Base-by-base conservation (phyloP, 495 filamentous ascomycete genomes). In the Tuber magnatum region DNA sequence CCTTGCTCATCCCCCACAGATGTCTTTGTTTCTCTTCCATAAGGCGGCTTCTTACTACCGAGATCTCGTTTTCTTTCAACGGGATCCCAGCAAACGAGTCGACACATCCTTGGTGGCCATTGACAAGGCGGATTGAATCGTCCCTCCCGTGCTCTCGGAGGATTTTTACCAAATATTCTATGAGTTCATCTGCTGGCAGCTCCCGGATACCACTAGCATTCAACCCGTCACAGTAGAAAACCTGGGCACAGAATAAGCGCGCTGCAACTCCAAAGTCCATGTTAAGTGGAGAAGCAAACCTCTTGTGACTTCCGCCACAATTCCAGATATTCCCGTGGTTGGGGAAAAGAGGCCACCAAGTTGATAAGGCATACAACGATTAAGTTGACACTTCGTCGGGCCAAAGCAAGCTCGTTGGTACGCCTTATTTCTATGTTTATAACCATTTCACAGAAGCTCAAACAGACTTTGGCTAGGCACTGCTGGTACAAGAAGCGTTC, bases 291-390 rank as follows among this genome's bases (percentile, higher is more conserved):
- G 28, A 22, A 41, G 16, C 69, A 41, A 71, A 76, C 76, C 76
- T 77, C 56, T 39, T 76, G 74, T 18, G 39, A 74, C 40, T 72
- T 41, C 24, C 7, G n/a, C 69, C 73, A 76, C 39, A 77, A 38
- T 35, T 71, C 4, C 0, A 14, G 20, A 38, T 77, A 76, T 41
- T 14, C n/a, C 14, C 22, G 20, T 1, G 72, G 75, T 24, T 7
- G 35, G 0, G 74, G 74, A 5, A n/a, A 46, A 38, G 44, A 48
- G 28, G 51, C 76, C 22, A 69, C 76, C 10, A 71, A 24, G 24
- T 77, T 76, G n/a, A 76, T 72, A 44, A 77, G 48, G 28, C 76
- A 48, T 1, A 76, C 43, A 56, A 72, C 74, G 39, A 77, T 42
- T 6, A 77, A 4, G 28, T 42, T 39, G 1, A 77, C 3, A 24